Evolutionary conservation across 345 rosid species (phyloP), one percentile per base, ranked within the genome.

Genomic region (Pistacia atlantica): DNA sequence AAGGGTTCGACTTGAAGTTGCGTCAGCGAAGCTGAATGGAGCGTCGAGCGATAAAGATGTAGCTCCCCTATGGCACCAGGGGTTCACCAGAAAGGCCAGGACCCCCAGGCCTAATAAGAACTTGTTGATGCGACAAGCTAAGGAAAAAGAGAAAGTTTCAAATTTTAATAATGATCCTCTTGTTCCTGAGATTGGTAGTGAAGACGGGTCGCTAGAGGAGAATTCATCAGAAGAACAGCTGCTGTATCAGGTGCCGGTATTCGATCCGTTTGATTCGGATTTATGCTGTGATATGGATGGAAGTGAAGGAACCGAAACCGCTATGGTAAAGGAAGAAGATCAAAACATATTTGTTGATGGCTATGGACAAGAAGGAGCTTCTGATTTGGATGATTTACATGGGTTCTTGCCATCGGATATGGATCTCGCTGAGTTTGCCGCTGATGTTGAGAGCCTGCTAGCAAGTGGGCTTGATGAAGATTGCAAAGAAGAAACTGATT

Each of bases 71-170:
- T 90, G 93, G 93, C 88, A 84, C 74, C 84, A 71, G 74, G 89
- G 92, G 16, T 86, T 89, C 83, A 81, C 81, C 16, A 74, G 83
- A 56, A 90, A 86, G 76, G 81, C 91, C 17, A 79, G 93, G 77
- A 85, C 93, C 0, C 91, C 91, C 0, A 78, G 93, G 79, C 77
- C 57, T 28, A 82, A 69, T 46, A 81, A 62, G 48, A 54, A 75
- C 42, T 13, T 61, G 60, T 56, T 12, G 42, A 37, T 35, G 42
- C 77, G 54, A 28, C 77, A 68, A 28, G 28, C 12, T 22, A 55
- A 73, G 49, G 57, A 58, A 14, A 71, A 59, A 22, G 81, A 70
- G 31, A 75, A 78, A 42, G 17, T 55, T 4, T 16, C 54, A 11
- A 67, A 71, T 57, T 70, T 74, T 2, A 66, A 75, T 3, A 66